A percentile compares a stretch with the other conserved stretches of the same genome.
Conservation (phyloP, 208 protist species). For the Crithidia sp. region DNA sequence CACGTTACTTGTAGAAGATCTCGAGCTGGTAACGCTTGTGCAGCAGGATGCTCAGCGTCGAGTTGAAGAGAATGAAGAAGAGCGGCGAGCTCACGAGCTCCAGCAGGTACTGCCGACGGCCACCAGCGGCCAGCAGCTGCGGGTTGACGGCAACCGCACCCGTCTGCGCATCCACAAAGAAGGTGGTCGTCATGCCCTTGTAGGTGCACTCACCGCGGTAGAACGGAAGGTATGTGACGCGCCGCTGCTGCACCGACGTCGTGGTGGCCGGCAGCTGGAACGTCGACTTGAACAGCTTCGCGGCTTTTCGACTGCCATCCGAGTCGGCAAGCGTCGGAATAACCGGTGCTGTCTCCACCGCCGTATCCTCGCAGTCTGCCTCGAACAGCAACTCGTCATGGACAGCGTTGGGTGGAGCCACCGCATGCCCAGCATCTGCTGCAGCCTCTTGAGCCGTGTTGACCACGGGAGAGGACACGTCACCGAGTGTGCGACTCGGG, state of each 20-base stretch:
- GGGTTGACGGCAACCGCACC: constrained; percentile 26
- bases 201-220: constrained; percentile 39
- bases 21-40: constrained; percentile 16
- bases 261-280: constrained; percentile 31
- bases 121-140: neutral
- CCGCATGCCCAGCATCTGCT: too few species aligned
- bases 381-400: constrained; percentile 31
- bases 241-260: constrained; percentile 7
- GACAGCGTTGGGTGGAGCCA: neutral
- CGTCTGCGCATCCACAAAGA: constrained; percentile 52
- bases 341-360: constrained; percentile 7
- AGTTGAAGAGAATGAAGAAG: constrained; percentile 38
- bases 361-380: constrained; percentile 4
- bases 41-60: constrained; percentile 20
- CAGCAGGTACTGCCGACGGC: constrained; percentile 6
- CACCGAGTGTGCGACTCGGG: too few species aligned
- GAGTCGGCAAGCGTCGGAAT: constrained; percentile 4
- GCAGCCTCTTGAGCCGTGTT: neutral
- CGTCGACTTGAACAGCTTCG: constrained; percentile 29
- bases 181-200: constrained; percentile 25
- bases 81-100: constrained; percentile 38
- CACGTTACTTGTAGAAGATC: constrained; percentile 6
- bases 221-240: constrained; percentile 30
- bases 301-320: constrained; percentile 16
- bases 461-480: too few species aligned